These are phyloP conservation scores for Vitis rotundifolia DNA, from an alignment of 164 flowering plant genomes.

Conservation along the genomic window DNA sequence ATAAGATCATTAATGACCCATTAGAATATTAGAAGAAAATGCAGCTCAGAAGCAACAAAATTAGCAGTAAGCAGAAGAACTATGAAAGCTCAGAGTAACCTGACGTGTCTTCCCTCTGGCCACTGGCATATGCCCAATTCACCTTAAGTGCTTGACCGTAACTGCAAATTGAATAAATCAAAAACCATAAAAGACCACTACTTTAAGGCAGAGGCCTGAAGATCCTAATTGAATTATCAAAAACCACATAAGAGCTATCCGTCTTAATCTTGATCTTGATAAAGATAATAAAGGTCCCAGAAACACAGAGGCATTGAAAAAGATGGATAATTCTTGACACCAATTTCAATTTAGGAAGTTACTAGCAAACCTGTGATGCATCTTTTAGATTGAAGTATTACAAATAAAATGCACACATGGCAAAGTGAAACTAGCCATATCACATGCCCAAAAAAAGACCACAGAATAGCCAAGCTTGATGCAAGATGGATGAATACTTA, in stretches of 20 bases:
- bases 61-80: background rate
- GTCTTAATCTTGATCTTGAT: no score
- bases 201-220: background rate
- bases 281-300: no score
- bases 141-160: slow-evolving; percentile 99
- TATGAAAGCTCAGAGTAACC: slow-evolving; percentile 27
- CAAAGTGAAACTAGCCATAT: no score
- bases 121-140: slow-evolving; percentile 99
- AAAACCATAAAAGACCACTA: background rate
- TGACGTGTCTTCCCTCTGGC: slow-evolving; percentile 98
- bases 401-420: no score
- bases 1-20: slow-evolving; percentile 11
- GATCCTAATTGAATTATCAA: background rate
- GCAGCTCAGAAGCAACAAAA: background rate
- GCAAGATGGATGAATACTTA: slow-evolving; percentile 31
- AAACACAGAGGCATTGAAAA: no score
- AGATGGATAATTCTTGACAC: no score
- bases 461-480: background rate
- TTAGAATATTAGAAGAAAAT: background rate
- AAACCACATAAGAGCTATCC: background rate
- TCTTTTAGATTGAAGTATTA: no score
- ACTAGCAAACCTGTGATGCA: no score
- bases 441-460: no score
- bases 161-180: slow-evolving; percentile 40
- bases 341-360: no score